Evolutionary conservation across 768 basidiomycete genomes (phyloP).

Genomic region (Tricholoma flavovirens): DNA sequence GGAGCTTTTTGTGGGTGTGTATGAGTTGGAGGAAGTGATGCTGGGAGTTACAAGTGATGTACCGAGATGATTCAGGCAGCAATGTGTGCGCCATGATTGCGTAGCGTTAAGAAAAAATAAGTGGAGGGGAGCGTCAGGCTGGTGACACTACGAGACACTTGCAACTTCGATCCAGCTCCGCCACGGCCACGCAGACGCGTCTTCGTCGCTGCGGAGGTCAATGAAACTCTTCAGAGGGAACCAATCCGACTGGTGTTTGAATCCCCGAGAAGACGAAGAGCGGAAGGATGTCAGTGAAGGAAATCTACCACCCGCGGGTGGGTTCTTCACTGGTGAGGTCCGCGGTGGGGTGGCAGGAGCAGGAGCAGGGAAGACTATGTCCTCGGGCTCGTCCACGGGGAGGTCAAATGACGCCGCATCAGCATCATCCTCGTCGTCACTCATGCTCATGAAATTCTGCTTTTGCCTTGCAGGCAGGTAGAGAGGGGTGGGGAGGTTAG

Average conservation of each 20-base stretch:
- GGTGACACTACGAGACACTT: slow-evolving; percentile 22
- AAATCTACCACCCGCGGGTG: slow-evolving; percentile 7
- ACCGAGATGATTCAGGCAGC: not conserved
- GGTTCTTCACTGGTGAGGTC: slow-evolving; percentile 14
- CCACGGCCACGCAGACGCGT: slow-evolving; percentile 46
- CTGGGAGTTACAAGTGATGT: not conserved
- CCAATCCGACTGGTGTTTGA: slow-evolving; percentile 36
- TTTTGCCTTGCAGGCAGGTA: slow-evolving; percentile 10
- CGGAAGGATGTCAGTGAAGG: slow-evolving; percentile 4
- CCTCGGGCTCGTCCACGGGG: slow-evolving; percentile 33
- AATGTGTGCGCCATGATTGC: too few relatives aligned
- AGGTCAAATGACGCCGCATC: slow-evolving; percentile 30
- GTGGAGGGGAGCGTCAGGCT: not conserved
- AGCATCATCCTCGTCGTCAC: slow-evolving; percentile 52
- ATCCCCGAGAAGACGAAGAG: slow-evolving; percentile 10
- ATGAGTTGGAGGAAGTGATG: too few relatives aligned
- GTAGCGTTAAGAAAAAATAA: too few relatives aligned
- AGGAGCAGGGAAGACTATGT: slow-evolving; percentile 29
- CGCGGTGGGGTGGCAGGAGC: too few relatives aligned
- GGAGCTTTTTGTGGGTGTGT: not conserved
- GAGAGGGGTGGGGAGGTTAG: slow-evolving; percentile 11
- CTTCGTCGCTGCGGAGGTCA: slow-evolving; percentile 46
- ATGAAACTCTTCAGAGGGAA: slow-evolving; percentile 62
- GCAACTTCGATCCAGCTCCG: slow-evolving; percentile 60
- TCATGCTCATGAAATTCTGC: slow-evolving; percentile 62